Conservation (phyloP, 805 yeast genomes). For the Metschnikowia arizonensis region DNA sequence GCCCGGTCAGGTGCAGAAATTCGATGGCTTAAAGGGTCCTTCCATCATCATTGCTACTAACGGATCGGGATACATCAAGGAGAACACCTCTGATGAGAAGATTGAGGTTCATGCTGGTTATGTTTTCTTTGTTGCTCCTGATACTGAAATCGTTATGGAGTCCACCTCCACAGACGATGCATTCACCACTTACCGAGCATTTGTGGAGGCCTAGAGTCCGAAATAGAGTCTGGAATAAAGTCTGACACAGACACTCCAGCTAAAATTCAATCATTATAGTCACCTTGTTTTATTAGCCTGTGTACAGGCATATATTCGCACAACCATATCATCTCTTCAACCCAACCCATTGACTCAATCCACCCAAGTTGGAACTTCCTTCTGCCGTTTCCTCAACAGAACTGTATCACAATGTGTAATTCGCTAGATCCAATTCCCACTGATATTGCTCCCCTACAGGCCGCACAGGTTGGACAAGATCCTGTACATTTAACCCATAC, state of each 20-base stretch:
- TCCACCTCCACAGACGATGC: constrained; percentile 43
- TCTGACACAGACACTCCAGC: not conserved
- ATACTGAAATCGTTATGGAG: constrained; percentile 56
- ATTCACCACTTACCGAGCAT: constrained; percentile 87
- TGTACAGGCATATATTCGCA: constrained; percentile 1
- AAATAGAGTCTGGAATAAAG: too few species aligned
- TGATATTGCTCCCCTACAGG: not conserved
- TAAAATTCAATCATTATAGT: not conserved
- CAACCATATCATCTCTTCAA: not conserved
- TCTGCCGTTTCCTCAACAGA: not conserved
- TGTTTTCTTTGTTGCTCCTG: constrained; percentile 83
- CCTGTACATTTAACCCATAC: not conserved
- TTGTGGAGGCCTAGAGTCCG: constrained; percentile 59
- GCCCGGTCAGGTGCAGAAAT: constrained; percentile 48
- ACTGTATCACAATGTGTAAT: not conserved
- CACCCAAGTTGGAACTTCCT: not conserved
- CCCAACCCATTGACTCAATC: not conserved
- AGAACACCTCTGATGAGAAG: constrained; percentile 37
- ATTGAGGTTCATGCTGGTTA: constrained; percentile 61
- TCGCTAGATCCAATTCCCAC: not conserved
- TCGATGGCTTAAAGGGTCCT: constrained; percentile 75
- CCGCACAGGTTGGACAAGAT: too few species aligned
- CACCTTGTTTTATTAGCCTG: not conserved
- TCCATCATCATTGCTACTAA: constrained; percentile 79
- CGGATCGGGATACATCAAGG: constrained; percentile 61